Evolutionary conservation across 768 basidiomycete species (phyloP).

Genomic region (Paxillus rubicundulus): DNA sequence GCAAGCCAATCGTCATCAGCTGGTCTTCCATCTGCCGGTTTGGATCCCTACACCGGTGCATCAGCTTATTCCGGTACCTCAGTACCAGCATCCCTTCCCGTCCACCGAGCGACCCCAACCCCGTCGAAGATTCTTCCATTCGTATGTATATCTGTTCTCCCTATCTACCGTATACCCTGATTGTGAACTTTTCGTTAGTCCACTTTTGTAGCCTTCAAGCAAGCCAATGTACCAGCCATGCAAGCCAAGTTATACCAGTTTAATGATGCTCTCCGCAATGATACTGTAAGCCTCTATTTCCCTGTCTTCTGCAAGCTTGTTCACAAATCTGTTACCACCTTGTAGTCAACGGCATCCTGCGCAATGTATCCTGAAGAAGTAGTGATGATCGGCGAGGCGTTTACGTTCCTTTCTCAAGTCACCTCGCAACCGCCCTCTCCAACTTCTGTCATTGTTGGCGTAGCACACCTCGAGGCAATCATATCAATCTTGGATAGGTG

Average conservation of each 20-base stretch:
- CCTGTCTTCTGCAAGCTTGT: background rate
- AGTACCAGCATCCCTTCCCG: conserved; percentile 32
- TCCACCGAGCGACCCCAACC: conserved; percentile 27
- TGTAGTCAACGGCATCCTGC: conserved; percentile 65
- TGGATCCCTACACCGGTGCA: conserved; percentile 73
- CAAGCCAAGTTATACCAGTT: conserved; percentile 75
- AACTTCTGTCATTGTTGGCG: conserved; percentile 35
- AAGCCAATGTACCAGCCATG: conserved; percentile 79
- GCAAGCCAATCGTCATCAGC: conserved; percentile 31
- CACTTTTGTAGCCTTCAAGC: conserved; percentile 74
- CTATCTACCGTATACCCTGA: background rate
- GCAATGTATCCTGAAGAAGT: conserved; percentile 70
- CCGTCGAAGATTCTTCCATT: conserved; percentile 49
- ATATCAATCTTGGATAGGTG: conserved; percentile 67
- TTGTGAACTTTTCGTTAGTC: conserved; percentile 37
- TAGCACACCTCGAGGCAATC: conserved; percentile 59
- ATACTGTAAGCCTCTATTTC: conserved; percentile 52
- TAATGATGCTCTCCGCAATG: conserved; percentile 60
- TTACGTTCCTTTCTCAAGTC: conserved; percentile 54
- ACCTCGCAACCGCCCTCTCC: conserved; percentile 36
- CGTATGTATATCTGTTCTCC: conserved; percentile 33
- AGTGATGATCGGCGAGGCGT: conserved; percentile 56
- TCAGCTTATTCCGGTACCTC: conserved; percentile 55
- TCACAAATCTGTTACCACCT: background rate
- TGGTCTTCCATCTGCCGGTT: conserved; percentile 38